Evolutionary conservation across 768 basidiomycete genomes (phyloP).

Genomic region (Trametes coccinea): DNA sequence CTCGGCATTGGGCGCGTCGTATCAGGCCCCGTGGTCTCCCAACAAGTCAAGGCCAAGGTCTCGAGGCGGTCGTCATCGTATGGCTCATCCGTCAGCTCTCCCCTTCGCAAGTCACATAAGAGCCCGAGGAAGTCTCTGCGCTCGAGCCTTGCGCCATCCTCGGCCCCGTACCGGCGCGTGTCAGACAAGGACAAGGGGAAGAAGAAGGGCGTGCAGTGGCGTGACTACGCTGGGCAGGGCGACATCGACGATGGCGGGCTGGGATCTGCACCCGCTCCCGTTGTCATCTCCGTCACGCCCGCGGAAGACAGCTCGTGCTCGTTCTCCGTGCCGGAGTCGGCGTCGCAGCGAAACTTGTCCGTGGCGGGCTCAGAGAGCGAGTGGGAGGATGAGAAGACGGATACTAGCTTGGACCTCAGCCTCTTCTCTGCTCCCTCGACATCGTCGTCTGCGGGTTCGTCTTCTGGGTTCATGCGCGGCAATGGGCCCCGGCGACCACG

Average conservation of each 20-base stretch:
- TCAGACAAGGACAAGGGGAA: slow-evolving; percentile 65
- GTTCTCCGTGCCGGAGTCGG: slow-evolving; percentile 17
- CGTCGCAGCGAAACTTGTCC: slow-evolving; percentile 22
- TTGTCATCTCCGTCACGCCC: slow-evolving; percentile 24
- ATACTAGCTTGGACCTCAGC: slow-evolving; percentile 68
- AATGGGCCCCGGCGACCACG: slow-evolving; percentile 47
- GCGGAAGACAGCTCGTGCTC: slow-evolving; percentile 32
- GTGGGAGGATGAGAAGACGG: slow-evolving; percentile 88
- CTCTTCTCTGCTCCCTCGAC: slow-evolving; percentile 38
- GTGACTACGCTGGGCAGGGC: slow-evolving; percentile 83
- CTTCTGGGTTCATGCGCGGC: slow-evolving; percentile 16
- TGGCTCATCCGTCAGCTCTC: slow-evolving; percentile 39
- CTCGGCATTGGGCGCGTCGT: slow-evolving; percentile 49
- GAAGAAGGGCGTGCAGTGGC: slow-evolving; percentile 84
- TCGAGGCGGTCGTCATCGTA: slow-evolving; percentile 49
- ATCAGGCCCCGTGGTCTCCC: slow-evolving; percentile 47
- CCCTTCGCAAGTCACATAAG: slow-evolving; percentile 38
- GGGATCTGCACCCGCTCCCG: slow-evolving; percentile 14
- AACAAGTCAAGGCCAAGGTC: slow-evolving; percentile 34
- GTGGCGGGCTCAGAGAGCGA: slow-evolving; percentile 70
- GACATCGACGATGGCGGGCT: slow-evolving; percentile 65
- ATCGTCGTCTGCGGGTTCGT: slow-evolving; percentile 10
- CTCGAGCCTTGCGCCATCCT: slow-evolving; percentile 48
- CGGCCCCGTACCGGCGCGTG: slow-evolving; percentile 61
- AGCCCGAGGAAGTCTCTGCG: slow-evolving; percentile 70